Base-by-base conservation (phyloP, 2,329 filamentous ascomycete species). In the Colletotrichum zoysiae region DNA sequence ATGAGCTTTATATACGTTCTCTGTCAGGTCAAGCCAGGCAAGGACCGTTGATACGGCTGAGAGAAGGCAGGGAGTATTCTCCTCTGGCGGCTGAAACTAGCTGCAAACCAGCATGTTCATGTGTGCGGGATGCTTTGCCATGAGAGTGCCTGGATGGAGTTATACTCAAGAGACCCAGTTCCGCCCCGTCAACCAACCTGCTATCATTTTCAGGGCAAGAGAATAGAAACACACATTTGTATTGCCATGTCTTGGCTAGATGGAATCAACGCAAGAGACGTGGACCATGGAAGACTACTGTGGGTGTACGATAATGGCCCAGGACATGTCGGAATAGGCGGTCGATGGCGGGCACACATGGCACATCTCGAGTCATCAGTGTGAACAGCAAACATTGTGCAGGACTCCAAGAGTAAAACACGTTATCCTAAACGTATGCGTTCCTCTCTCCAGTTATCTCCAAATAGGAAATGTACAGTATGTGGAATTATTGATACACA, bases 331-430 rank as follows among this genome's bases (percentile, higher is more conserved):
- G 5, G 23, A 18, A 53, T 8, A 53, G 26, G 26, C 6, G 14
- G 7, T 53, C 7, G 3, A 53, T 11, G 9, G 35, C 20, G 20
- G 14, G 44, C n/a, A 30, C 57, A 33, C n/a, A 42, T 1, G 8
- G 30, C 30, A 18, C 38, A 8, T 5, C 35, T 33, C 12, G 5
- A 40, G 33, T 7, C 1, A 35, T 7, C 1, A 35, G 4, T n/a
- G 14, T 23, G 23, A 12, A 30, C 20, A 46, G 23, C 5, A n/a
- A 18, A 84, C 16, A 5, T 30, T 51, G 51, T 68, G 30, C 57
- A 63, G 53, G 48, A 5, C 51, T 59, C 26, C 38, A 16, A 16
- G 14, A 58, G 42, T 63, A 59, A 63, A 55, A 57, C 48, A 57
- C 65, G 58, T 53, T 14, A 42, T 46, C 51, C 65, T 63, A 38